phyloP scores from a whole-genome alignment of 2,329 filamentous ascomycete species.

The Cladosporium cucumerinum region DNA sequence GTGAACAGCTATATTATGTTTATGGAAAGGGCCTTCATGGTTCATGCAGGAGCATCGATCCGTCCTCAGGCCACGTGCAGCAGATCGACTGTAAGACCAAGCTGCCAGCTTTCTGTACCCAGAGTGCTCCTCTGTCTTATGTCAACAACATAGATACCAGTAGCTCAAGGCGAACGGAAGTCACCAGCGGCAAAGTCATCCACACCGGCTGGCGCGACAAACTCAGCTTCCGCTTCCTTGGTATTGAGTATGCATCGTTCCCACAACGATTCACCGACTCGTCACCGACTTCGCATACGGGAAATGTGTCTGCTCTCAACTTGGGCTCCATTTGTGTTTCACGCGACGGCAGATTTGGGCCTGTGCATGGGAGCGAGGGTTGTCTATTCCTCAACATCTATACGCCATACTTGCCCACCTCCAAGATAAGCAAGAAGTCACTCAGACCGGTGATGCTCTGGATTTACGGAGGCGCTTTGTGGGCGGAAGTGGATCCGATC shows the following conservation, averaged over 20 bases:
- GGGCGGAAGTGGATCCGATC: constrained; percentile 42
- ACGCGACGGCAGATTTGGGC: neutral
- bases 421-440: neutral
- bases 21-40: neutral
- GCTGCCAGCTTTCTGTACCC: neutral
- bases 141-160: neutral
- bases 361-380: neutral
- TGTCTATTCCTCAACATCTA: neutral
- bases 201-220: constrained; percentile 41
- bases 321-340: neutral
- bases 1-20: neutral
- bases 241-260: constrained; percentile 46
- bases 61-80: neutral
- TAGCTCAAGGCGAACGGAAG: neutral
- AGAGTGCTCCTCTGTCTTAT: neutral
- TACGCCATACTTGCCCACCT: neutral
- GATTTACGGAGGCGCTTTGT: constrained; percentile 46
- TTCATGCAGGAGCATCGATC: neutral
- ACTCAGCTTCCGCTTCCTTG: constrained; percentile 52
- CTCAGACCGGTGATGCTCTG: constrained; percentile 41
- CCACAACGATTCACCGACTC: constrained; percentile 43
- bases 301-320: neutral
- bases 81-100: neutral
- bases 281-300: neutral
- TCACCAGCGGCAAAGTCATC: neutral